Conservation (phyloP, 2,329 filamentous ascomycete species). For the Botrytis fabae region DNA sequence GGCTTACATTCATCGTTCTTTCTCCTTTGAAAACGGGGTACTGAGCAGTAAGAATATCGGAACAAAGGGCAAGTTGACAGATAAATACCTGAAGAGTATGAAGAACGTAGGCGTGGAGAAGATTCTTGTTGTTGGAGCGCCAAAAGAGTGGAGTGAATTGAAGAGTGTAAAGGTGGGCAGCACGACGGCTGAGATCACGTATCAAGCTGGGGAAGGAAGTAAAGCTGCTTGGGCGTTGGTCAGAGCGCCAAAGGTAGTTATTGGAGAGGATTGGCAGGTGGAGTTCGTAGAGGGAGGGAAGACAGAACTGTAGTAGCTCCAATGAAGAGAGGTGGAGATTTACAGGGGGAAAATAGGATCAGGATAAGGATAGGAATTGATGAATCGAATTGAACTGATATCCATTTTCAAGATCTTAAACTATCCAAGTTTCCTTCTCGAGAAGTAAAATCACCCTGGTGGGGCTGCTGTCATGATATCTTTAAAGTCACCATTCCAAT, state of each 20-base stretch:
- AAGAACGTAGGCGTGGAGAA: constrained; percentile 76
- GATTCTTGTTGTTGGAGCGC: constrained; percentile 79
- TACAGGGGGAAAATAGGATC: not conserved
- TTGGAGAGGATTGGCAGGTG: constrained; percentile 61
- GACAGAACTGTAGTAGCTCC: not conserved
- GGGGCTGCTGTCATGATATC: not conserved
- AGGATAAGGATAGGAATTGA: not conserved
- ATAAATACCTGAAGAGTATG: constrained; percentile 78
- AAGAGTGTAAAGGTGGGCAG: constrained; percentile 57
- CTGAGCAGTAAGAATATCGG: constrained; percentile 71
- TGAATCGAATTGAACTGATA: not conserved
- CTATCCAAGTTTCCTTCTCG: not conserved
- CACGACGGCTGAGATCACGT: constrained; percentile 62
- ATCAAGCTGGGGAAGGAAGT: constrained; percentile 50
- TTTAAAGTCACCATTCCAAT: not conserved
- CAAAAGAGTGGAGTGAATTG: constrained; percentile 67
- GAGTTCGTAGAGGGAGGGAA: constrained; percentile 31
- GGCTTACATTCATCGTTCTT: constrained; percentile 83
- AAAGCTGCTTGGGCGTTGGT: constrained; percentile 65
- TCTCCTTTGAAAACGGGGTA: constrained; percentile 60
- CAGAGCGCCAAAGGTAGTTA: constrained; percentile 60
- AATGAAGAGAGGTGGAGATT: not conserved
- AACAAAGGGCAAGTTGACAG: constrained; percentile 59
- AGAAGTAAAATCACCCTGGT: not conserved
- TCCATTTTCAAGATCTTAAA: not conserved